Evolutionary conservation across 2,329 filamentous ascomycete species (phyloP).

Genomic region (Colletotrichum tropicicola): DNA sequence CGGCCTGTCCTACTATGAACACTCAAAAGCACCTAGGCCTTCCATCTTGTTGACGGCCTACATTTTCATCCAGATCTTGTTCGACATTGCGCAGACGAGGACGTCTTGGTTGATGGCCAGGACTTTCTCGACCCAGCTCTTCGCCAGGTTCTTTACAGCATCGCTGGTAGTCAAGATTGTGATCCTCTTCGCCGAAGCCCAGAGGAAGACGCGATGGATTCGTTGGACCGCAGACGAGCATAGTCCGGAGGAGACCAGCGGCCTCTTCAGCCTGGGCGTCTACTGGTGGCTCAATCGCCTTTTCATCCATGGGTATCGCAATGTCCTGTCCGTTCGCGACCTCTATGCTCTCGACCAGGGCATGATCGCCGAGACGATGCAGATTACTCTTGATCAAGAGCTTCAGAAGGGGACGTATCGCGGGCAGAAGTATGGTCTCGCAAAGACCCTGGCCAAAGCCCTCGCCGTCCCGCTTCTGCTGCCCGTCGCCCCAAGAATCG

Average conservation of each 20-base stretch:
- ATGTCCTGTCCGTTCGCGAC: constrained; percentile 41
- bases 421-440: constrained; percentile 37
- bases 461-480: constrained; percentile 43
- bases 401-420: constrained; percentile 21
- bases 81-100: constrained; percentile 52
- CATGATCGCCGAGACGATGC: constrained; percentile 35
- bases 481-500: constrained; percentile 46
- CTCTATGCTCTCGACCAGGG: constrained; percentile 41
- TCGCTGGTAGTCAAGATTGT: constrained; percentile 45
- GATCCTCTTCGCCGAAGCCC: constrained; percentile 48
- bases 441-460: constrained; percentile 38
- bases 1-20: constrained; percentile 40
- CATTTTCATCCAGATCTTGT: constrained; percentile 50
- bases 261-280: constrained; percentile 40
- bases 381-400: constrained; percentile 26
- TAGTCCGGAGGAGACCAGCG: constrained; percentile 48
- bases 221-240: constrained; percentile 47
- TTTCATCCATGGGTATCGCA: constrained; percentile 43
- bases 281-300: constrained; percentile 47
- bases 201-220: constrained; percentile 48
- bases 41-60: constrained; percentile 53
- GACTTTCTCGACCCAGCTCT: constrained; percentile 29
- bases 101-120: constrained; percentile 50
- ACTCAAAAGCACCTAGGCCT: constrained; percentile 44
- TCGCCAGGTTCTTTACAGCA: constrained; percentile 44